A percentile compares a stretch with the other conserved stretches of the same genome.
These are phyloP conservation scores for Globisporangium cylindrosporum DNA, from an alignment of 352 stramenopile genomes.

Conservation along the genomic window DNA sequence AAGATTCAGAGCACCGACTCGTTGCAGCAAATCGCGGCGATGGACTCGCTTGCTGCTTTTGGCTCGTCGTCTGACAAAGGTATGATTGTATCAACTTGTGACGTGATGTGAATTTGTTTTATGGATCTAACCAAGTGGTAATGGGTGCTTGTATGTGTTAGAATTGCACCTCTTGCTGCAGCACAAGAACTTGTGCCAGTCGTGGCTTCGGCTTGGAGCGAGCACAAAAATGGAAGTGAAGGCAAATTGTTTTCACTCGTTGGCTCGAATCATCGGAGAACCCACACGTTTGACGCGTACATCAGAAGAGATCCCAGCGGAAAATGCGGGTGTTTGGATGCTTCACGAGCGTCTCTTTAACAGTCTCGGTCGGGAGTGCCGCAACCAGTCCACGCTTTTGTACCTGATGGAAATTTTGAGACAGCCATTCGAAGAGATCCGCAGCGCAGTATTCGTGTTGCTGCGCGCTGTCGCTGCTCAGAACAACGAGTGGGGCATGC, in stretches of 20 bases:
- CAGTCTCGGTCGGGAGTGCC: slow-evolving; percentile 50
- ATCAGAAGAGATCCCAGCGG: slow-evolving; percentile 31
- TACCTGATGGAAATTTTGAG: slow-evolving; percentile 76
- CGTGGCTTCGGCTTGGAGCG: slow-evolving; percentile 50
- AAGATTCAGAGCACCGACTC: slow-evolving; percentile 64
- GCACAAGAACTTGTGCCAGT: slow-evolving; percentile 59
- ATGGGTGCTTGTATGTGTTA: slow-evolving; percentile 18
- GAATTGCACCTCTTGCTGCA: slow-evolving; percentile 74
- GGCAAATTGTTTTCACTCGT: slow-evolving; percentile 65
- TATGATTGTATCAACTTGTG: slow-evolving; percentile 17
- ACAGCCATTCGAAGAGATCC: slow-evolving; percentile 82
- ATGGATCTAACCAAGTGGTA: not conserved
- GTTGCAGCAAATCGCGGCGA: slow-evolving; percentile 78
- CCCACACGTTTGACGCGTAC: slow-evolving; percentile 42
- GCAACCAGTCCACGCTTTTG: slow-evolving; percentile 52
- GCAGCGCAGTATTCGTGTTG: slow-evolving; percentile 68
- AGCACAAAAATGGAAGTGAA: slow-evolving; percentile 76
- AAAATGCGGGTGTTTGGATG: slow-evolving; percentile 66
- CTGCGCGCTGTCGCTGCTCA: slow-evolving; percentile 78
- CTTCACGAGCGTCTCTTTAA: slow-evolving; percentile 67
- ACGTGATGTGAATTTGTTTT: not conserved
- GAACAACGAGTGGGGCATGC: slow-evolving; percentile 76
- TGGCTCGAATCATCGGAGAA: slow-evolving; percentile 54
- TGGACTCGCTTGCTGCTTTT: slow-evolving; percentile 81
- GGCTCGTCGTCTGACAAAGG: slow-evolving; percentile 78